Evolutionary conservation across 2,329 filamentous ascomycete genomes (phyloP).

Genomic region (Xylaria sp.): DNA sequence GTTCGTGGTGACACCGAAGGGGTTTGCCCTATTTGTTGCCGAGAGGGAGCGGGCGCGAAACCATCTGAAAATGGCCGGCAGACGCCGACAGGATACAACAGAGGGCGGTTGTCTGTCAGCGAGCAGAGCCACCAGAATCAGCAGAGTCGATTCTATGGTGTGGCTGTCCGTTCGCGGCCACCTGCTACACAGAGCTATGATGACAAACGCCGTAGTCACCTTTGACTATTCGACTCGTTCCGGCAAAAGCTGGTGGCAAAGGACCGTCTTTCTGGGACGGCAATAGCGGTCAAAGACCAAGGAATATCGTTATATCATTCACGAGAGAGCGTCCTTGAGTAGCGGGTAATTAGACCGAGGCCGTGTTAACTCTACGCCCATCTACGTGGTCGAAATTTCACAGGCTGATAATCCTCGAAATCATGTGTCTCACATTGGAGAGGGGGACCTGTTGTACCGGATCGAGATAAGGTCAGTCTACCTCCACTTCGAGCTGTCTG

Average conservation of each 20-base stretch:
- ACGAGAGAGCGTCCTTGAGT: conserved; percentile 17
- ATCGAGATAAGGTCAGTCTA: conserved; percentile 44
- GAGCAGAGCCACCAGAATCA: neutral
- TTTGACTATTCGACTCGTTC: conserved; percentile 23
- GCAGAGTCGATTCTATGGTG: conserved; percentile 21
- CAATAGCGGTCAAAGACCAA: conserved; percentile 4
- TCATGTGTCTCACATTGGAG: conserved; percentile 33
- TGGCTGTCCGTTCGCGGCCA: conserved; percentile 36
- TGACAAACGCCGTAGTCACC: conserved; percentile 3
- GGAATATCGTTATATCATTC: neutral
- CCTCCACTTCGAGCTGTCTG: conserved; percentile 31
- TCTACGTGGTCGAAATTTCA: neutral
- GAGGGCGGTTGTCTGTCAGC: conserved; percentile 4
- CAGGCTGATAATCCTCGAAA: conserved; percentile 23
- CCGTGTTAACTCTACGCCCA: conserved; percentile 11
- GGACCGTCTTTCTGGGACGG: conserved; percentile 13
- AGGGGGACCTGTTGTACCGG: conserved; percentile 35
- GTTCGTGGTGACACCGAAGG: conserved; percentile 33
- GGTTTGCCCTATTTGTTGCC: conserved; percentile 30
- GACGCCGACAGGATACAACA: conserved; percentile 20
- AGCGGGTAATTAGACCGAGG: conserved; percentile 2
- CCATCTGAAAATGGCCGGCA: conserved; percentile 9
- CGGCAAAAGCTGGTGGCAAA: conserved; percentile 17
- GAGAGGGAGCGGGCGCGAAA: conserved; percentile 19
- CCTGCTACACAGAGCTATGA: conserved; percentile 30